Evolutionary conservation across 176 grass and related monocot genomes (phyloP), one percentile per base, ranked within the genome.

Genomic region (Eragrostis nindensis): DNA sequence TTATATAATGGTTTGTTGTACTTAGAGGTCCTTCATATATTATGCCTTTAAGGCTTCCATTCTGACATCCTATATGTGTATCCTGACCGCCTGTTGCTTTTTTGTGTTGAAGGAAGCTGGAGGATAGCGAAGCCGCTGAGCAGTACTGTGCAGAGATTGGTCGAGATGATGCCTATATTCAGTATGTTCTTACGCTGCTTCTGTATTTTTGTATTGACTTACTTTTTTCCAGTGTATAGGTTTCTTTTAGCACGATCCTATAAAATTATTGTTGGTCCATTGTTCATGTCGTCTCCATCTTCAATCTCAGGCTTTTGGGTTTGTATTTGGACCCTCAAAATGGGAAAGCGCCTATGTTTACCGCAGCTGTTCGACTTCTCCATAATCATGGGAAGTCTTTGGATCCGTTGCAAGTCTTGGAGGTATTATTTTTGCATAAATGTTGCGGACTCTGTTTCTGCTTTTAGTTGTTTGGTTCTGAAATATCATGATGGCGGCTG

Each of bases 61-160:
- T 55, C 25, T 66, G 12, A 15, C 18, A 63, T 62, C 60, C 26
- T 63, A 16, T 16, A 4, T 36, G 32, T 36, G 26, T 63, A 61
- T 54, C 29, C 30, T 85, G 54, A 76, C 67, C 69, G 11, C 59
- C 27, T 85, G 53, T 43, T 75, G 41, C 65, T 84, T 83, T 36
- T 71, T n/a, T 53, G 9, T 84, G 43, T 52, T 88, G 75, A 89
- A 98, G 95, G 79, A 98, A 98, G 52, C 84, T 98, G 75, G 95
- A 95, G 81, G 92, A 98, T 57, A 93, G 92, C 24, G 90, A 98
- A 89, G 95, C 95, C 69, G 95, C 95, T 50, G 95, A 98, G 80
- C 95, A 93, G 84, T 98, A 98, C 68, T 98, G 95, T 79, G 88
- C 86, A 74, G 95, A 98, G 86, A 98, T 98, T 80, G 95, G 92